phyloP scores from a whole-genome alignment of 768 basidiomycete species.

The Kwoniella bestiolae region DNA sequence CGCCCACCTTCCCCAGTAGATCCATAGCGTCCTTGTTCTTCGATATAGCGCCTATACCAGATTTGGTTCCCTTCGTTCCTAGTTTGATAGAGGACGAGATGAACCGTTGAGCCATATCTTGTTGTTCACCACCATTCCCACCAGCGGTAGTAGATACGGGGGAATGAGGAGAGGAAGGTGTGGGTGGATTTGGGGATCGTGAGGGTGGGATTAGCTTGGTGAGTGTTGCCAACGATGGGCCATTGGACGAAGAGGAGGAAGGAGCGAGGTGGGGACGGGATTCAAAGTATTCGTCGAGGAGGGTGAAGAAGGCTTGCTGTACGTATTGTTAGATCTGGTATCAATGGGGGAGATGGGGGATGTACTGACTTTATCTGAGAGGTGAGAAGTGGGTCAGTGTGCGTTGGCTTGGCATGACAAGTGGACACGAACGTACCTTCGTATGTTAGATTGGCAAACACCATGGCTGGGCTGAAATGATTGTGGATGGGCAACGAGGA shows the following conservation, averaged over 20 bases:
- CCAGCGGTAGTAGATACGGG: neutral
- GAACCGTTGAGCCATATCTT: conserved; percentile 38
- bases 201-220: conserved; percentile 18
- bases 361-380: conserved; percentile 15
- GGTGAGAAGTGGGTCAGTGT: neutral
- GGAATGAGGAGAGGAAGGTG: conserved; percentile 11
- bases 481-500: too few species aligned
- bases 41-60: conserved; percentile 33
- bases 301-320: conserved; percentile 51
- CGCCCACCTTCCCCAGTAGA: conserved; percentile 39
- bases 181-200: conserved; percentile 7
- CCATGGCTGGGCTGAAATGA: conserved; percentile 12
- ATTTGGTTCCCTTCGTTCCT: conserved; percentile 30
- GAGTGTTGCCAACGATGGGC: conserved; percentile 6
- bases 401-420: conserved; percentile 6
- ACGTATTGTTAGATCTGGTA: neutral
- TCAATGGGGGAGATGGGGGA: neutral
- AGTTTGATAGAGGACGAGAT: conserved; percentile 34
- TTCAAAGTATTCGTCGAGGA: conserved; percentile 52
- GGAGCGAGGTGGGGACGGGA: conserved; percentile 42
- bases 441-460: conserved; percentile 48
- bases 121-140: conserved; percentile 23
- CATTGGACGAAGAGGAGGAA: neutral
- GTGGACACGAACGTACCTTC: conserved; percentile 28
- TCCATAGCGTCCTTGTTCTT: conserved; percentile 43